Evolutionary conservation across 2,329 filamentous ascomycete species (phyloP), one percentile per base, ranked within the genome.

Genomic region (Fulvia fulva): DNA sequence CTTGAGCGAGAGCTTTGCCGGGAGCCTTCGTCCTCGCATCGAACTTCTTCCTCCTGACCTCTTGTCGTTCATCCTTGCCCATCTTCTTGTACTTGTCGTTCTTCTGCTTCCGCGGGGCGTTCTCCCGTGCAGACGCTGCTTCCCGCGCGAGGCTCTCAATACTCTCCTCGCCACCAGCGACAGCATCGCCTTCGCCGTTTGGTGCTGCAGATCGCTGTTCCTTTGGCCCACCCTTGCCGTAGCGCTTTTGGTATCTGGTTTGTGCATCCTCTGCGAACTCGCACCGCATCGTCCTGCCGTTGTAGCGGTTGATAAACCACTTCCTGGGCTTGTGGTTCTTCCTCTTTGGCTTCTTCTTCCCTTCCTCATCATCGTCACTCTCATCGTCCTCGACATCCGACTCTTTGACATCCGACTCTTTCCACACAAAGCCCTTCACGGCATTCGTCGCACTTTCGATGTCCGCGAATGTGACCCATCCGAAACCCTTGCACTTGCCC

Each of bases 401-500:
- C 1, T 79, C 70, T 62, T 79, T 72, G 59, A 78, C 74, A 43
- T 86, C 80, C 41, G 87, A 74, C 55, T 84, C 81, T 71, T 87
- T 83, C 70, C 83, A 83, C 68, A 91, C 81, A 68, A 89, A 97
- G 0, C 93, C 93, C 71, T 86, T 87, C 64, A 96, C 91, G 3
- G 89, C 90, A 68, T 82, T 83, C 51, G 87, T 84, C 0, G 91
- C 91, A 0, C 88, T 83, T 57, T 89, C 86, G 11, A 92, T 71
- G 52, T 91, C 86, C 71, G 87, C 87, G 75, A 97, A 99, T 61
- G 90, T 90, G 61, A 99, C 86, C 92, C 94, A 99, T 5, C 88
- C 94, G 76, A 88, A 99, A 19, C 94, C 95, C 78, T 97, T 97
- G 80, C 94, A 99, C 78, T 97, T 99, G 45, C 94, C 94, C 21